A percentile compares a stretch with the other conserved stretches of the same genome.
Conservation (phyloP, 2,329 filamentous ascomycete species). For the Lasiodiplodia sp. region DNA sequence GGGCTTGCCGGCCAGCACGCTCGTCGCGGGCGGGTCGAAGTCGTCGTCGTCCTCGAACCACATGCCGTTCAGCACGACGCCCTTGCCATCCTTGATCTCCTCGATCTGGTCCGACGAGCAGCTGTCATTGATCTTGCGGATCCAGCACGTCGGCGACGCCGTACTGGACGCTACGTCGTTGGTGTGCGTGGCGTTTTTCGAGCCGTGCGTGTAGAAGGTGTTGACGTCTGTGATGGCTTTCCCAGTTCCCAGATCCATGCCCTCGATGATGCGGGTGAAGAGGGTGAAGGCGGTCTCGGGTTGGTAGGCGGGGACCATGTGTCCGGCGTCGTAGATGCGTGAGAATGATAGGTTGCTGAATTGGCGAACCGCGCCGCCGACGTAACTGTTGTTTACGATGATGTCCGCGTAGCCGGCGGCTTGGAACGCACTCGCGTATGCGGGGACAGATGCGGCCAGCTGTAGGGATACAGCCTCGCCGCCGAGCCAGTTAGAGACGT, state of each 20-base stretch:
- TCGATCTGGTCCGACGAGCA: conserved; percentile 62
- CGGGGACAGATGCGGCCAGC: conserved; percentile 52
- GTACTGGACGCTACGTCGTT: conserved; percentile 58
- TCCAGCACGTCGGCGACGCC: conserved; percentile 65
- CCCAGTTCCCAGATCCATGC: conserved; percentile 57
- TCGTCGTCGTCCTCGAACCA: conserved; percentile 34
- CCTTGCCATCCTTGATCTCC: conserved; percentile 58
- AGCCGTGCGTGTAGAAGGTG: conserved; percentile 58
- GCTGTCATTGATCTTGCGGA: conserved; percentile 60
- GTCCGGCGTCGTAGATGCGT: conserved; percentile 61
- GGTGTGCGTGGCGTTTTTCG: conserved; percentile 63
- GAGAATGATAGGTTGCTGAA: conserved; percentile 70
- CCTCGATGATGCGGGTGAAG: conserved; percentile 60
- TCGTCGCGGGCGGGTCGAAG: conserved; percentile 28
- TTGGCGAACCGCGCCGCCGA: conserved; percentile 76
- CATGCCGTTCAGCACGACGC: conserved; percentile 36
- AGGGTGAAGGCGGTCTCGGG: conserved; percentile 60
- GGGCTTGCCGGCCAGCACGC: conserved; percentile 31
- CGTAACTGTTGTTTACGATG: conserved; percentile 70
- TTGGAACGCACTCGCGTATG: conserved; percentile 64
- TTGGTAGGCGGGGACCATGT: conserved; percentile 58
- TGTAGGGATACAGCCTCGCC: conserved; percentile 73
- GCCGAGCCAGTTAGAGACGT: conserved; percentile 71
- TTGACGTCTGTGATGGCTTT: conserved; percentile 55
- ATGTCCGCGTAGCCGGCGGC: conserved; percentile 76